These are phyloP conservation scores for Nothophytophthora sp. DNA, from an alignment of 352 stramenopile species.

Conservation along the genomic window DNA sequence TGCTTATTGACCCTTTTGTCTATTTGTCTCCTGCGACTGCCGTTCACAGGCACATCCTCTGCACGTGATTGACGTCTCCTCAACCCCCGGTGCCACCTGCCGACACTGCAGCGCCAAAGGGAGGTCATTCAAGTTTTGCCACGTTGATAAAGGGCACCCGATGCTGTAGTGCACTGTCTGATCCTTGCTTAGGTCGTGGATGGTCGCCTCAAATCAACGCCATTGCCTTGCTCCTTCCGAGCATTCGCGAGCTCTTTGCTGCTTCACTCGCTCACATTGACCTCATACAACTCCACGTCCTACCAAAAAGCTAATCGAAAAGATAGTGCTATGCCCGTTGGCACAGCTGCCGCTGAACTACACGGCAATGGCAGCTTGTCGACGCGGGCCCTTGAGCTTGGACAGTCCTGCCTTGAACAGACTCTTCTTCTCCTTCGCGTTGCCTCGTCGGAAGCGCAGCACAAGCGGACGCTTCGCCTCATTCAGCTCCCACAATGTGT, in stretches of 20 bases:
- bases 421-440: constrained; percentile 76
- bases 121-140: constrained; percentile 65
- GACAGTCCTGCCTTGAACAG: constrained; percentile 54
- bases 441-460: constrained; percentile 80
- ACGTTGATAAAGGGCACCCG: constrained; percentile 72
- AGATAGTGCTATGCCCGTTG: constrained; percentile 10
- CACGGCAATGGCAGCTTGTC: constrained; percentile 47
- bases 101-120: constrained; percentile 32
- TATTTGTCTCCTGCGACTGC: neutral
- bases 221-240: too few species aligned
- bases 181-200: too few species aligned
- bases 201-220: too few species aligned
- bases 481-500: constrained; percentile 85
- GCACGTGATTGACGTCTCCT: constrained; percentile 74
- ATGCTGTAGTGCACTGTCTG: too few species aligned
- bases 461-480: constrained; percentile 72
- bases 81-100: constrained; percentile 45
- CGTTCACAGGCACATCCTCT: constrained; percentile 59
- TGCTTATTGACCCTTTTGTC: too few species aligned
- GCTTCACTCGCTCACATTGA: too few species aligned
- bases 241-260: too few species aligned
- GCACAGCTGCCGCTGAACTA: constrained; percentile 18
- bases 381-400: constrained; percentile 32
- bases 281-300: constrained; percentile 16
- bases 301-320: constrained; percentile 21